Base-by-base conservation (phyloP, 108 stramenopile species). In the Poteriospumella lacustris region DNA sequence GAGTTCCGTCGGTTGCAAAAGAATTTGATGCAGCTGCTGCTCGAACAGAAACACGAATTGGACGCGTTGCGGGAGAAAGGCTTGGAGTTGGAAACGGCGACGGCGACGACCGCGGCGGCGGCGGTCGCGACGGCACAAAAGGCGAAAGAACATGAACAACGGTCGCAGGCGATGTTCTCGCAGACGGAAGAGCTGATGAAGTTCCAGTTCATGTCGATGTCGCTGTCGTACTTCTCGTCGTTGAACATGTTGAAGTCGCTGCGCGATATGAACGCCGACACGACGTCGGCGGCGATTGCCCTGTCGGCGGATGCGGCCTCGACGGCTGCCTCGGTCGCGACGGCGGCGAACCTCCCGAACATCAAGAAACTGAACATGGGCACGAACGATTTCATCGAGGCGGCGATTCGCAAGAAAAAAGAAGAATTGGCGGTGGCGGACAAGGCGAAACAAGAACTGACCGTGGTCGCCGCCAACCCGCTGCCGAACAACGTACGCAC, bases 141-240 rank as follows among this genome's bases (percentile, higher is more conserved):
- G 38, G 85, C 87, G 0, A 77, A 77, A 9, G 83, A 83, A 58
- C 87, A 87, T 72, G 85, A 87, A 75, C 75, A 79, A 38, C 77
- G 72, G 34, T 59, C 83, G 1, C 78, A 79, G 41, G 78, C 85
- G 34, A 82, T 86, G 83, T 85, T 79, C 79, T 41, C 24, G n/a
- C 87, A 87, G 78, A 85, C 85, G 24, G 87, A 87, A 60, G 87
- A 87, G 47, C 78, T 87, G n/a, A 84, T 87, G 83, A 87, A 85
- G 81, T 87, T 87, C 60, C 87, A 87, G 82, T 85, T 87, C 81
- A 87, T 87, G 87, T 73, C 60, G 43, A 87, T 87, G 87, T 79
- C 78, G 47, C 59, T 87, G 41, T 83, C 82, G 76, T 87, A 87
- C 78, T 87, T 87, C 78, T 78, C 76, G 44, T 81, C 76, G 43